phyloP scores from a whole-genome alignment of 2,329 filamentous ascomycete genomes.

The Pestalotiopsis sp. region DNA sequence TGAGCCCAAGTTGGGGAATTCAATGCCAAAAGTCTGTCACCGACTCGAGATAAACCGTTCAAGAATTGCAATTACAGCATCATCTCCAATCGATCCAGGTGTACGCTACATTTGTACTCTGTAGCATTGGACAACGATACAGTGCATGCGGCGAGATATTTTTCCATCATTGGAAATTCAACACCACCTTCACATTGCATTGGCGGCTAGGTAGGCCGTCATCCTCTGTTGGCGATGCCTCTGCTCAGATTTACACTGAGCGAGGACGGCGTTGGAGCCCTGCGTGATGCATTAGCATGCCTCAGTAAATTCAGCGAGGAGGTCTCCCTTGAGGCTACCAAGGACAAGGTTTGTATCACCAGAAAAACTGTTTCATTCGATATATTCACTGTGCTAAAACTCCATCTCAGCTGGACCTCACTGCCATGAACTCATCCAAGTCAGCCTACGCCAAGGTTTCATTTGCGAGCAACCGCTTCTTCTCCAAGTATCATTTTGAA shows the following conservation, averaged over 20 bases:
- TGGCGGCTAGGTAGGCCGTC: background rate
- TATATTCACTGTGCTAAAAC: conserved; percentile 13
- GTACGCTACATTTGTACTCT: background rate
- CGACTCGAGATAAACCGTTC: background rate
- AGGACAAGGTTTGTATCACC: conserved; percentile 58
- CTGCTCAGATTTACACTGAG: conserved; percentile 74
- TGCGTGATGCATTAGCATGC: conserved; percentile 75
- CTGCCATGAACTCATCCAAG: conserved; percentile 78
- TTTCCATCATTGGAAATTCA: background rate
- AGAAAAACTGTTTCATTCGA: background rate
- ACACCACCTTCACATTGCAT: background rate
- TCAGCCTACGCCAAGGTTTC: conserved; percentile 77
- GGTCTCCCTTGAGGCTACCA: conserved; percentile 73
- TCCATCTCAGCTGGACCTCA: conserved; percentile 64
- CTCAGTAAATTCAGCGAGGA: conserved; percentile 80
- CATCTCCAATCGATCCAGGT: background rate
- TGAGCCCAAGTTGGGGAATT: background rate
- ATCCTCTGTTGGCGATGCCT: conserved; percentile 45
- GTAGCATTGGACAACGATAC: background rate
- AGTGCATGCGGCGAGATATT: background rate
- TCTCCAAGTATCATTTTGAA: conserved; percentile 71
- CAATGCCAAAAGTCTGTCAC: background rate
- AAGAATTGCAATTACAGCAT: background rate
- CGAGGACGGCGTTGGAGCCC: conserved; percentile 69
- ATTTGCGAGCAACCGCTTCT: conserved; percentile 70